These are phyloP conservation scores for Aspergillus viridinutans DNA, from an alignment of 2,329 filamentous ascomycete genomes.

Conservation along the genomic window DNA sequence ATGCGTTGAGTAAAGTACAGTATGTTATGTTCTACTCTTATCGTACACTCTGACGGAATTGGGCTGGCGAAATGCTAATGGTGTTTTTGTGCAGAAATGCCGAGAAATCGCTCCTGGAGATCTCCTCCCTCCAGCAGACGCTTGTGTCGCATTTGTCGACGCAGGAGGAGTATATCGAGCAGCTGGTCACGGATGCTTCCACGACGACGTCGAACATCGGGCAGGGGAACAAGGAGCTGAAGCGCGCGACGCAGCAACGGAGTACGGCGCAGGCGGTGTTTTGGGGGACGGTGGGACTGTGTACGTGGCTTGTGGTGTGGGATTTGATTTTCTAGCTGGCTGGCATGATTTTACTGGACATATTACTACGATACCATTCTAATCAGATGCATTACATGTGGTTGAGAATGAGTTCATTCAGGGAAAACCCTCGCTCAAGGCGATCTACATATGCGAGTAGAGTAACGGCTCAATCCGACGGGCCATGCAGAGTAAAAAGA, in stretches of 20 bases:
- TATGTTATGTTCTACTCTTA: constrained; percentile 46
- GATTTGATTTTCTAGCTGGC: constrained; percentile 58
- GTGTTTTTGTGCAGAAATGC: constrained; percentile 58
- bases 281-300: constrained; percentile 72
- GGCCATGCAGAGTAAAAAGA: background rate
- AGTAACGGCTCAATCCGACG: background rate
- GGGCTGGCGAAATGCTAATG: constrained; percentile 1
- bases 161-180: constrained; percentile 84
- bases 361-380: background rate
- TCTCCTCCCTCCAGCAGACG: constrained; percentile 84
- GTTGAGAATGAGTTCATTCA: background rate
- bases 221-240: constrained; percentile 85
- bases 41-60: background rate
- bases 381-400: background rate
- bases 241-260: constrained; percentile 68
- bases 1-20: constrained; percentile 90
- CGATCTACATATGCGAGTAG: background rate
- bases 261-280: constrained; percentile 75
- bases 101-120: constrained; percentile 86
- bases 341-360: background rate
- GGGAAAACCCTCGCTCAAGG: background rate
- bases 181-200: constrained; percentile 78
- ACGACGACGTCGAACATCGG: constrained; percentile 81
- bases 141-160: constrained; percentile 80
- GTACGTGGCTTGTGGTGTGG: constrained; percentile 71